These are phyloP conservation scores for Nicotiana knightiana DNA, from an alignment of 257 asterid genomes.

Conservation along the genomic window DNA sequence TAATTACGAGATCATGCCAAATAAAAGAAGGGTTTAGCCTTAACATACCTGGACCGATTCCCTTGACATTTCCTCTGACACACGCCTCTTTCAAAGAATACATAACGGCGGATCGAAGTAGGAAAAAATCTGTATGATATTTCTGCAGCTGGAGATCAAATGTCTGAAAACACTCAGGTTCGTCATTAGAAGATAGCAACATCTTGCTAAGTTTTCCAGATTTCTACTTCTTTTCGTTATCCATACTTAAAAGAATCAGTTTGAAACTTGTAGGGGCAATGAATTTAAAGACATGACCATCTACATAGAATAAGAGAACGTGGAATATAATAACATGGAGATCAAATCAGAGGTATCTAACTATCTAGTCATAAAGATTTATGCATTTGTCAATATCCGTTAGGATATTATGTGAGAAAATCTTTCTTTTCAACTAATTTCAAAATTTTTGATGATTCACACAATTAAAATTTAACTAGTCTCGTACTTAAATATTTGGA, in stretches of 20 bases:
- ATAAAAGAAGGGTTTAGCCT: too few relatives aligned
- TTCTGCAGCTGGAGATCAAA: conserved; percentile 40
- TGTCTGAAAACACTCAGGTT: conserved; percentile 45
- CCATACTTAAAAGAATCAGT: not conserved
- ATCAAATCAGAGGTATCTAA: conserved; percentile 23
- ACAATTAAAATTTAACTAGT: not conserved
- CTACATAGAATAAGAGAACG: conserved; percentile 16
- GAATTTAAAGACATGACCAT: conserved; percentile 23
- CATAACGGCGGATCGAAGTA: too few relatives aligned
- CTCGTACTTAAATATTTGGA: not conserved
- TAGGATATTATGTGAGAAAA: not conserved
- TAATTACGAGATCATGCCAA: too few relatives aligned
- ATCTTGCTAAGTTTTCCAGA: not conserved
- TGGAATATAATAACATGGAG: conserved; percentile 24
- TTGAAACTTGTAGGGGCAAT: conserved; percentile 24
- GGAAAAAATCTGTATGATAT: not conserved
- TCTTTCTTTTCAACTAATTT: not conserved
- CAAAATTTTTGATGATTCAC: not conserved
- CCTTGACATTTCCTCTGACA: too few relatives aligned
- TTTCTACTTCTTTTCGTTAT: not conserved
- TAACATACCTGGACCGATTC: too few relatives aligned
- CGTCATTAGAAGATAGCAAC: not conserved
- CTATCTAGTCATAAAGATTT: conserved; percentile 13
- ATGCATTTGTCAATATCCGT: conserved; percentile 6
- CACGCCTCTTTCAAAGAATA: too few relatives aligned